Percentiles rank a stretch among this genome's conserved stretches.
Evolutionary conservation across 352 stramenopile genomes (phyloP).

Genomic region (Globisporangium middletonii): DNA sequence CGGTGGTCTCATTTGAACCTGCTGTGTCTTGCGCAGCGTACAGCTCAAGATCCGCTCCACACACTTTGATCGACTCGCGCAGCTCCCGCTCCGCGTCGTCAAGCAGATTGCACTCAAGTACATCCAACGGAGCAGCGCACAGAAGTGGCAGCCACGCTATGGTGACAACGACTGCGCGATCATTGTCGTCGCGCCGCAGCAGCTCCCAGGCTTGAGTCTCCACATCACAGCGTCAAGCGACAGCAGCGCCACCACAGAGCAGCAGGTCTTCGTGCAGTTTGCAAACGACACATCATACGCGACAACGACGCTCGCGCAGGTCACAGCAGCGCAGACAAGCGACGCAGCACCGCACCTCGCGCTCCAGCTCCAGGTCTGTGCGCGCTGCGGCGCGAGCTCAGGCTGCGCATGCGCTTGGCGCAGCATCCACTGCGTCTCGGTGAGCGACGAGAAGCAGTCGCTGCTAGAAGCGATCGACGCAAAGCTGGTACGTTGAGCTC

Average conservation of each 20-base stretch:
- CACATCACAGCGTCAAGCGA: background rate
- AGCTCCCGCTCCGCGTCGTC: conserved; percentile 24
- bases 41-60: conserved; percentile 6
- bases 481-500: conserved; percentile 13
- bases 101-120: conserved; percentile 25
- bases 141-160: background rate
- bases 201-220: conserved; percentile 1
- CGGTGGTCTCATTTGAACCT: background rate
- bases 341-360: background rate
- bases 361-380: conserved; percentile 19
- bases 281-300: background rate
- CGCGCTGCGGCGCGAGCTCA: conserved; percentile 17
- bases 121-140: background rate
- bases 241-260: background rate
- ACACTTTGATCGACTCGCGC: conserved; percentile 15
- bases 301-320: background rate
- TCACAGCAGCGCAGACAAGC: background rate
- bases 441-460: conserved; percentile 19
- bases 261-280: conserved; percentile 7
- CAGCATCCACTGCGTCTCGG: conserved; percentile 15
- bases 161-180: background rate
- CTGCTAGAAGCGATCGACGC: conserved; percentile 24
- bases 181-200: background rate
- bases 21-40: background rate
- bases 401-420: conserved; percentile 23